Base-by-base conservation (phyloP, 192 early-diverging fungal genomes). In the Coemansia sp. region DNA sequence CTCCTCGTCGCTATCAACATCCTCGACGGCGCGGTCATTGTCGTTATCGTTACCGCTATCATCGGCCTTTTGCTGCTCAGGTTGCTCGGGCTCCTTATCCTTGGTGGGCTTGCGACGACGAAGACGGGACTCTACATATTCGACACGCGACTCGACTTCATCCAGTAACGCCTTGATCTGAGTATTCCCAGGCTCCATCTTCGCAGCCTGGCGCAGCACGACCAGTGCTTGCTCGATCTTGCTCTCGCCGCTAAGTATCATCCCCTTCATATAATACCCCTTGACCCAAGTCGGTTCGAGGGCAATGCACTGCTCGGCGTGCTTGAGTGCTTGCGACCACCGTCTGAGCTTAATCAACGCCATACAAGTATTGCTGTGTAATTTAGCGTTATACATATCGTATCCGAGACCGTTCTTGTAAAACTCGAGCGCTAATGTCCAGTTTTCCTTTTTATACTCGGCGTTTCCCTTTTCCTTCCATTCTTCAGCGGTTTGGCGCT, bases 261-360 rank as follows among this genome's bases (percentile, higher is more conserved):
- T 36, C 0, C 77, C 82, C 78, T 84, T 84, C 70, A 84, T 75
- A 44, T 84, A 84, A 38, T 84, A 80, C 0, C 82, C 82, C 64
- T 84, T 84, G 63, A 74, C 82, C 82, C 82, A 84, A 6, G 60
- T 50, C 19, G 82, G 82, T 32, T 84, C 82, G 23, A 84, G 66
- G 17, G 70, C 74, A 46, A 84, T 84, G 38, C 82, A 84, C 63
- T 84, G 82, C n/a, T 84, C 82, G 32, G 82, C 82, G 55, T 84
- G 78, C 59, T 80, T 84, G 58, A 84, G 57, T 3, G 82, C 82
- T 50, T 84, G 82, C 5, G 77, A 11, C 70, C 71, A 84, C 44
- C 75, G 68, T 59, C 69, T 73, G 32, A 84, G 68, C 62, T 80
- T 80, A 7, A 84, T 73, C 62, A 84, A 63, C 57, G 82, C 41